These are phyloP conservation scores for Neonectria punicea DNA, from an alignment of 2,329 filamentous ascomycete genomes.

Conservation along the genomic window DNA sequence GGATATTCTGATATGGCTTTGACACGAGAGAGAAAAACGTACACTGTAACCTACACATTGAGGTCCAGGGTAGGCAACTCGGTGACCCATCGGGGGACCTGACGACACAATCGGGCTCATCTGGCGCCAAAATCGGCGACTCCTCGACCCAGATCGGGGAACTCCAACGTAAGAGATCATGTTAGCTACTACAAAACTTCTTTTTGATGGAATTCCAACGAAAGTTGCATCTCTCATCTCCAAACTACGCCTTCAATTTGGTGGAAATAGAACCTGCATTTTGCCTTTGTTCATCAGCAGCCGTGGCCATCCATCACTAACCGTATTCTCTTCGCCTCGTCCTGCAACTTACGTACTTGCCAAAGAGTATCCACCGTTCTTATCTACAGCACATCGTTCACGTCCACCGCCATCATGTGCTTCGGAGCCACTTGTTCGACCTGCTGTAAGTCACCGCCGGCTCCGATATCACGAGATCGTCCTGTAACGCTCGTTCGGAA, in stretches of 20 bases:
- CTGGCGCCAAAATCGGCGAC: constrained; percentile 10
- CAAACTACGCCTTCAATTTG: neutral
- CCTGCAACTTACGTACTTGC: neutral
- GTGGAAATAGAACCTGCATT: neutral
- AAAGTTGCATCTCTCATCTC: neutral
- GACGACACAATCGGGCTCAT: neutral
- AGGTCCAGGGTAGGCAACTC: constrained; percentile 2
- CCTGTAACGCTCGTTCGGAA: neutral
- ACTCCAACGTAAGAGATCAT: neutral
- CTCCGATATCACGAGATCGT: neutral
- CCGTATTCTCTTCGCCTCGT: neutral
- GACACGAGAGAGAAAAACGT: neutral
- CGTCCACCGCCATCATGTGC: constrained; percentile 49
- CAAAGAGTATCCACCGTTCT: neutral
- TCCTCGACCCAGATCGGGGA: constrained; percentile 13
- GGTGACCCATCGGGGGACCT: constrained; percentile 23
- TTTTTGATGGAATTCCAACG: neutral
- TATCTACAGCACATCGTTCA: neutral
- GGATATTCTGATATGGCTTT: too few species aligned
- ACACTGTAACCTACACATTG: neutral
- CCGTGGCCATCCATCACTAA: neutral
- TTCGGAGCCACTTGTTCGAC: constrained; percentile 53
- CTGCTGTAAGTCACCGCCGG: constrained; percentile 51
- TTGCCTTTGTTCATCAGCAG: neutral
- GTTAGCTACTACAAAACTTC: neutral